Base-by-base conservation (phyloP, 352 stramenopile genomes). In the Phytophthora citrophthora region DNA sequence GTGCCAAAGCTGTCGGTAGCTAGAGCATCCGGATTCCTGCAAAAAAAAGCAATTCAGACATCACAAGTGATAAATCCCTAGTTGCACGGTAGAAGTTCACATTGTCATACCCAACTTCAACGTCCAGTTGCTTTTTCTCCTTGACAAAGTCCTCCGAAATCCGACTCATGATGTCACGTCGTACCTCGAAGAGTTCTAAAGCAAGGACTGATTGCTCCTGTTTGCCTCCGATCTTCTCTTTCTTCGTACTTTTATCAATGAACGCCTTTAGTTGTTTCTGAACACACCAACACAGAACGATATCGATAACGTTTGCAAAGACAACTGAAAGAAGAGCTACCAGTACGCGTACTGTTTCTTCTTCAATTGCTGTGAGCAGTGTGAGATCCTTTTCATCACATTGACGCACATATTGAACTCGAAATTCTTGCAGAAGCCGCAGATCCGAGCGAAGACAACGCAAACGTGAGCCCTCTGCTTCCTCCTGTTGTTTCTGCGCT, bases 141-240 rank as follows among this genome's bases (percentile, higher is more conserved):
- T 79, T 81, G 31, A 93, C 62, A 4, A 89, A 63, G 18, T 92
- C 79, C 38, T 95, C 83, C 16, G 85, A 89, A 39, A 95, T 86
- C 27, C 77, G 77, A 51, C 72, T 76, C 63, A 80, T 90, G 18
- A 93, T 67, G 15, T 93, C 84, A n/a, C 83, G 71, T 11, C 83
- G 77, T 32, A 74, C 76, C 47, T 91, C 75, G 36, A 91, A 89
- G 48, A 93, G 68, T 61, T 93, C 72, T 15, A 90, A 49, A 9
- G 86, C 52, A 43, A 86, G 61, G 2, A 62, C 61, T 0, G 56
- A 49, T 11, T 78, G 64, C n/a, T 71, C 48, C 24, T 87, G 67
- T 29, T 83, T 86, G 26, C 61, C 61, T 40, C 64, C 72, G 44
- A 69, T 79, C 47, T 90, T 94, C 49, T 94, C 83, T 13, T 76